Conservation (phyloP, 106 monocot species). For the Posidonia australis region DNA sequence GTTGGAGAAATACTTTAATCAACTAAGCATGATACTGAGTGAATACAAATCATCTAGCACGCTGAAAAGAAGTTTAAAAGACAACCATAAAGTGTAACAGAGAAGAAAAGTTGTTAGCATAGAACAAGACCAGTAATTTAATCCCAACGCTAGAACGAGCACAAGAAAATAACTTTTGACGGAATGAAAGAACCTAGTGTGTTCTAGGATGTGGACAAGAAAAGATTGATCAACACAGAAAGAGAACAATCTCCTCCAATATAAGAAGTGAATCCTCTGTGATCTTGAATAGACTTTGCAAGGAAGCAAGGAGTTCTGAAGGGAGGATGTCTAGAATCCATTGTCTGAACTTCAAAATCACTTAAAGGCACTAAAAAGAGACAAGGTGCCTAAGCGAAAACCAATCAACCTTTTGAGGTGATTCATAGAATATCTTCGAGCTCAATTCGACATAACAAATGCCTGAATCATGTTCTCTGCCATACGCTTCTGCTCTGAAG, state of each 20-base stretch:
- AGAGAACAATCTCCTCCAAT: not conserved
- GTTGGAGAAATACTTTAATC: too few relatives aligned
- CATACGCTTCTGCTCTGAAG: slow-evolving; percentile 64
- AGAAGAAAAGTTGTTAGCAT: not conserved
- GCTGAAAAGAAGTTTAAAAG: not conserved
- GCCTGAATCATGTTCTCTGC: slow-evolving; percentile 96
- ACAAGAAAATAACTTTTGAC: not conserved
- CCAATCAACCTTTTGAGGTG: not conserved
- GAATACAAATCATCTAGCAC: too few relatives aligned
- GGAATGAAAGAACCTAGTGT: not conserved
- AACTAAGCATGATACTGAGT: too few relatives aligned
- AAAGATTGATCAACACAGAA: not conserved
- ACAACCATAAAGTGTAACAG: not conserved
- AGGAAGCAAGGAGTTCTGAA: not conserved
- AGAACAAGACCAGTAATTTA: not conserved
- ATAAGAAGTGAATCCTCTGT: not conserved
- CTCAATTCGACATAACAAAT: slow-evolving; percentile 83
- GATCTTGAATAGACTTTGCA: not conserved
- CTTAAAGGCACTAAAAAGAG: not conserved
- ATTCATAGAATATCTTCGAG: not conserved
- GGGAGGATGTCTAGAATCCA: not conserved
- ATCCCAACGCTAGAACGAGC: not conserved
- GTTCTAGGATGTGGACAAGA: not conserved
- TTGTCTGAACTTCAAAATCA: not conserved
- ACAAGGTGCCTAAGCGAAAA: not conserved